Evolutionary conservation across 495 filamentous ascomycete species (phyloP).

Genomic region (Astrothelium subdiscretum): DNA sequence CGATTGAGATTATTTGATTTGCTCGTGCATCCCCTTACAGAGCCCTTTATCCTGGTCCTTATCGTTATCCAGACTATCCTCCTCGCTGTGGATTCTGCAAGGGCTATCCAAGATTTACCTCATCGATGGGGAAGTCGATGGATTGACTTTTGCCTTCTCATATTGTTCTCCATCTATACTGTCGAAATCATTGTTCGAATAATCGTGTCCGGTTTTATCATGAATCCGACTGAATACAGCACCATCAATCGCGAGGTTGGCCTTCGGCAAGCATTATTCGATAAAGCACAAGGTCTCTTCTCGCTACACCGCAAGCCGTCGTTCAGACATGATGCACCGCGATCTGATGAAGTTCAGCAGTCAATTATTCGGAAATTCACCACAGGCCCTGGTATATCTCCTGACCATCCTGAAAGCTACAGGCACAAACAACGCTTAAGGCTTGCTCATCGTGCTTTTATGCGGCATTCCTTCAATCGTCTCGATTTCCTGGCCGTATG

Average conservation of each 20-base stretch:
- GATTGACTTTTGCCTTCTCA: conserved; percentile 72
- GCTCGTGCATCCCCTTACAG: conserved; percentile 73
- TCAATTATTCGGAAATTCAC: conserved; percentile 79
- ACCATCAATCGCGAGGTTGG: conserved; percentile 63
- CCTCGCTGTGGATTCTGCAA: conserved; percentile 67
- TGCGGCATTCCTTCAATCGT: conserved; percentile 90
- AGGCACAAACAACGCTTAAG: conserved; percentile 73
- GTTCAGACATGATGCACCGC: conserved; percentile 32
- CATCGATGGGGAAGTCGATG: conserved; percentile 50
- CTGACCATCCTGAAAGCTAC: conserved; percentile 46
- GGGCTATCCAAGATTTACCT: conserved; percentile 48
- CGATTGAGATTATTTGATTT: conserved; percentile 70
- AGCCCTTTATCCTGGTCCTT: conserved; percentile 74
- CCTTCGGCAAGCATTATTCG: conserved; percentile 56
- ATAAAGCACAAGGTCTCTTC: conserved; percentile 68
- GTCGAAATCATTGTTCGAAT: conserved; percentile 69
- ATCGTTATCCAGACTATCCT: conserved; percentile 84
- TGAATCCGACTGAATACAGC: conserved; percentile 79
- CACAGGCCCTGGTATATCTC: conserved; percentile 40
- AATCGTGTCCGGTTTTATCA: conserved; percentile 82
- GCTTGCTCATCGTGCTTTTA: conserved; percentile 81
- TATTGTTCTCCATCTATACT: conserved; percentile 83
- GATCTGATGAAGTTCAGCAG: conserved; percentile 38
- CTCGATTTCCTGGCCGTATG: conserved; percentile 93
- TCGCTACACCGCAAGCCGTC: conserved; percentile 64